These are phyloP conservation scores for Coemansia sp. DNA, from an alignment of 192 early-diverging fungal species.

Conservation along the genomic window DNA sequence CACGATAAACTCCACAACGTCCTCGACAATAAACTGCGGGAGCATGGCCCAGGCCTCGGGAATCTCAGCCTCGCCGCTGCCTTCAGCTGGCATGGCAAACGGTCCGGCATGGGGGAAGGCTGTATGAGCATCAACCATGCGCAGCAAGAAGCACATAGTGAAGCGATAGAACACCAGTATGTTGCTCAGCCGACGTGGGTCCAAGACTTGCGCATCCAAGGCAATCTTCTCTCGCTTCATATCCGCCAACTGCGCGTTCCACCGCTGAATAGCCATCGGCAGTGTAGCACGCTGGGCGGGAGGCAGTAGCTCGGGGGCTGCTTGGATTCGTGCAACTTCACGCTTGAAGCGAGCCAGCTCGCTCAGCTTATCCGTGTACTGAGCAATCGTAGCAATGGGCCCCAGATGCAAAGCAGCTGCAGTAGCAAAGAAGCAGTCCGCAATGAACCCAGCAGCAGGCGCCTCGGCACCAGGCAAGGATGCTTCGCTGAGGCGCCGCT, in stretches of 20 bases:
- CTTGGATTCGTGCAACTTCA: constrained; percentile 60
- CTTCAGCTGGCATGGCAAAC: constrained; percentile 37
- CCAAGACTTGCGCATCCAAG: constrained; percentile 73
- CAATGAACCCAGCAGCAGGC: constrained; percentile 77
- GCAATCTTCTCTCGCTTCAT: constrained; percentile 67
- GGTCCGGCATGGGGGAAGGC: constrained; percentile 33
- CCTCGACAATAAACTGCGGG: constrained; percentile 92
- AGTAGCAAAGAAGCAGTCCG: constrained; percentile 85
- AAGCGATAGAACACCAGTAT: constrained; percentile 81
- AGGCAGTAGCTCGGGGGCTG: constrained; percentile 21
- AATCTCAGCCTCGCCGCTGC: neutral
- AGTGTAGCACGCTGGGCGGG: constrained; percentile 24
- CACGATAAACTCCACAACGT: constrained; percentile 61
- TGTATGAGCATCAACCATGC: constrained; percentile 60
- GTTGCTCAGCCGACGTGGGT: constrained; percentile 65
- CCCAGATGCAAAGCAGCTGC: constrained; percentile 79
- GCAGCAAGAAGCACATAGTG: constrained; percentile 85
- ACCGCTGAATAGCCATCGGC: constrained; percentile 58
- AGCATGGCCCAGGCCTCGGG: constrained; percentile 61
- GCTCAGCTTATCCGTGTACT: constrained; percentile 66
- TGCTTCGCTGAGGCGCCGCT: neutral
- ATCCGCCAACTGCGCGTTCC: constrained; percentile 66
- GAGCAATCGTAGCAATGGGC: constrained; percentile 66
- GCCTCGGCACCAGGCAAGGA: neutral
- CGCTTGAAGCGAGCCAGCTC: constrained; percentile 67